phyloP scores from a whole-genome alignment of 176 grass and related monocot genomes.

The Cenchrus purpureus region DNA sequence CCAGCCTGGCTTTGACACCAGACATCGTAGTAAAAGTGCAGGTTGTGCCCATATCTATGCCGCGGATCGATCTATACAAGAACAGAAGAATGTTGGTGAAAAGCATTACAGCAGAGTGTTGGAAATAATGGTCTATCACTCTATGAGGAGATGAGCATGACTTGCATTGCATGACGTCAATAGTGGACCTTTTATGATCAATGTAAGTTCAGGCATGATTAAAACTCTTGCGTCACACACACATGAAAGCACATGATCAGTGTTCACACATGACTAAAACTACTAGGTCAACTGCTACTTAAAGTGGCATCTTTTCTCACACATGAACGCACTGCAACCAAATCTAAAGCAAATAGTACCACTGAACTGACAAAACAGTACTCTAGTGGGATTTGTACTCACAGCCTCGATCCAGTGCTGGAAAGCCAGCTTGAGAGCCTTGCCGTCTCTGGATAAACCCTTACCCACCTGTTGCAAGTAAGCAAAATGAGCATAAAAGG shows the following conservation, averaged over 20 bases:
- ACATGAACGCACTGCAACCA: not conserved
- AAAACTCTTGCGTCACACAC: slow-evolving; percentile 29
- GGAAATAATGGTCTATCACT: not conserved
- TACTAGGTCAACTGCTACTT: slow-evolving; percentile 25
- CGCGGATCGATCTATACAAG: slow-evolving; percentile 71
- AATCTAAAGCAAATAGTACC: not conserved
- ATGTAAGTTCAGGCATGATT: slow-evolving; percentile 17
- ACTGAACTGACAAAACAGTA: not conserved
- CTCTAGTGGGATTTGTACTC: slow-evolving; percentile 17
- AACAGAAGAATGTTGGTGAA: slow-evolving; percentile 8
- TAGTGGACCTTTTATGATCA: slow-evolving; percentile 13
- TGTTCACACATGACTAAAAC: slow-evolving; percentile 29
- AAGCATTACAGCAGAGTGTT: not conserved
- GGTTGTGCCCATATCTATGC: slow-evolving; percentile 77
- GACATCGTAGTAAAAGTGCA: slow-evolving; percentile 72
- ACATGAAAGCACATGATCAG: not conserved
- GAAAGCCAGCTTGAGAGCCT: slow-evolving; percentile 67
- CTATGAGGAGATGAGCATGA: not conserved
- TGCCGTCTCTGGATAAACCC: slow-evolving; percentile 58
- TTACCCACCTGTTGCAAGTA: slow-evolving; percentile 55
- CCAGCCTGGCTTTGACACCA: slow-evolving; percentile 77
- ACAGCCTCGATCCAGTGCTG: slow-evolving; percentile 82
- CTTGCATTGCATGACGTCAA: not conserved
- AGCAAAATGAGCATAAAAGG: not conserved
- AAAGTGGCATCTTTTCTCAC: slow-evolving; percentile 1